Percentiles rank a stretch among this genome's conserved stretches.
phyloP scores from a whole-genome alignment of 805 yeast genomes.

The Monosporozyma yasuniensis region DNA sequence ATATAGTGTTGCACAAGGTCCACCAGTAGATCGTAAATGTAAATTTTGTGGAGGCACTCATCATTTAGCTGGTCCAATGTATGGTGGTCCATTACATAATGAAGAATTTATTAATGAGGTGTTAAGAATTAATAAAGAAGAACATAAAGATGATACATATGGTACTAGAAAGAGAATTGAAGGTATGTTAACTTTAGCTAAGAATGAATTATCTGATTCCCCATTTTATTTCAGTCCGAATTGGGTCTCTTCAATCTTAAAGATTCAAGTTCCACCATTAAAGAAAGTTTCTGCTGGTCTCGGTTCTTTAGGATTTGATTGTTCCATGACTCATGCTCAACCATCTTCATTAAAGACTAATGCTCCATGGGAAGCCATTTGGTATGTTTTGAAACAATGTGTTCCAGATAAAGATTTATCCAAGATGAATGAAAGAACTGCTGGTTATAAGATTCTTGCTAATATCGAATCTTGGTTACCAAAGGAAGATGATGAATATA shows the following conservation, averaged over 20 bases:
- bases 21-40: constrained; percentile 54
- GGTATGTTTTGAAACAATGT: constrained; percentile 56
- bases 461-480: constrained; percentile 25
- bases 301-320: constrained; percentile 73
- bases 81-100: constrained; percentile 76
- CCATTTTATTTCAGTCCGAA: constrained; percentile 85
- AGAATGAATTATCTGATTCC: constrained; percentile 49
- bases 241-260: constrained; percentile 61
- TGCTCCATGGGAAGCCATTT: constrained; percentile 75
- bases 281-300: constrained; percentile 66
- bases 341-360: constrained; percentile 81
- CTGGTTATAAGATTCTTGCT: constrained; percentile 50
- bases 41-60: constrained; percentile 53
- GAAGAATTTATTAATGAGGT: constrained; percentile 55
- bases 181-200: constrained; percentile 87
- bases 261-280: constrained; percentile 77
- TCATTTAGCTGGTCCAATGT: constrained; percentile 95
- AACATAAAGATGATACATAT: constrained; percentile 42
- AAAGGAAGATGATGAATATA: constrained; percentile 20
- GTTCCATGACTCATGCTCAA: constrained; percentile 82
- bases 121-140: constrained; percentile 41
- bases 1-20: constrained; percentile 58
- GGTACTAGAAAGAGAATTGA: constrained; percentile 76
- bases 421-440: constrained; percentile 40
- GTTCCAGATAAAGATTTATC: constrained; percentile 40